Percentiles rank a stretch among this genome's conserved stretches.
Evolutionary conservation across 768 basidiomycete genomes (phyloP).

Genomic region (Amanita thiersii): DNA sequence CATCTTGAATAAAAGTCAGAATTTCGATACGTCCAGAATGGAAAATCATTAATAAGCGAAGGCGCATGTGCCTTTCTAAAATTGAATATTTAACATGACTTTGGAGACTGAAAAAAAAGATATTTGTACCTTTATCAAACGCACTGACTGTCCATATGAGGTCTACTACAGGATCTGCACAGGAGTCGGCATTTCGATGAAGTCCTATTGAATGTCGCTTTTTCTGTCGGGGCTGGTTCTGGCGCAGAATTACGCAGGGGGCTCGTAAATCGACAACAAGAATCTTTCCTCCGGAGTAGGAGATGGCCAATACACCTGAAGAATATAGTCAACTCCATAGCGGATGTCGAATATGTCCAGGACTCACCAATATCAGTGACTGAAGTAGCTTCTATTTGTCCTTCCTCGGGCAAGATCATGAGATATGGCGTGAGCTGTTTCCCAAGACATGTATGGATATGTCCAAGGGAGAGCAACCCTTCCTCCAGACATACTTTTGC

Average conservation of each 20-base stretch:
- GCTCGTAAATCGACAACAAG: constrained; percentile 68
- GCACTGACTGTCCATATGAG: constrained; percentile 63
- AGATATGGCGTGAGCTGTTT: constrained; percentile 55
- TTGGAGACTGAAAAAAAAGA: not conserved
- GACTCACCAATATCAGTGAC: constrained; percentile 66
- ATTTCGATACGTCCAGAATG: constrained; percentile 52
- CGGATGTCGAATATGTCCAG: not conserved
- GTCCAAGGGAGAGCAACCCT: constrained; percentile 46
- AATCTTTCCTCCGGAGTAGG: constrained; percentile 52
- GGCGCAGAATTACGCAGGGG: constrained; percentile 56
- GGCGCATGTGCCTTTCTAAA: constrained; percentile 34
- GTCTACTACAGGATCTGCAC: constrained; percentile 36
- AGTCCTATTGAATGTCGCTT: constrained; percentile 26
- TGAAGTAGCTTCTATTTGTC: constrained; percentile 45
- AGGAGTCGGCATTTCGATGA: constrained; percentile 22
- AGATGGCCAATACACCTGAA: constrained; percentile 70
- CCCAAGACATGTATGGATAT: constrained; percentile 29
- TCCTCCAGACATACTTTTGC: constrained; percentile 25
- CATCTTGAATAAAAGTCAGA: constrained; percentile 38
- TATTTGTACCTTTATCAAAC: constrained; percentile 38
- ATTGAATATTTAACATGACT: constrained; percentile 5
- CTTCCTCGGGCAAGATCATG: constrained; percentile 38
- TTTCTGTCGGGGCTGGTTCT: constrained; percentile 30
- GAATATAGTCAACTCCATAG: constrained; percentile 4
- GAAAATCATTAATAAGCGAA: constrained; percentile 58